These are phyloP conservation scores for Sicyos baderoa DNA, from an alignment of 306 rosid genomes.

Conservation along the genomic window DNA sequence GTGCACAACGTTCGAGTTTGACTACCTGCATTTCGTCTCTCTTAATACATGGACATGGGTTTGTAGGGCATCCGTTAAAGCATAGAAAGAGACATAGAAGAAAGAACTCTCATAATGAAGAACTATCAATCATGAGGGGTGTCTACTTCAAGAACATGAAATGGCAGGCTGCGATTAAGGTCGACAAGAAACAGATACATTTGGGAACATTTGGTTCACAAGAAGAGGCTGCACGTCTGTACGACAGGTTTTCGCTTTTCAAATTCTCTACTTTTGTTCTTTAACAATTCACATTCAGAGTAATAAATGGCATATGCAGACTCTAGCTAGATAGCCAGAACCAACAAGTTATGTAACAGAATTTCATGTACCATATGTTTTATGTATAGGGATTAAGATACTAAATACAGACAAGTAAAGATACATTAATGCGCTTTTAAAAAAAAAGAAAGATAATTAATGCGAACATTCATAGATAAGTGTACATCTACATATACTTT, in stretches of 20 bases:
- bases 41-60: constrained; percentile 6
- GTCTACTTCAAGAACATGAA: constrained; percentile 92
- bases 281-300: neutral
- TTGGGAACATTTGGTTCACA: constrained; percentile 88
- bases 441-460: neutral
- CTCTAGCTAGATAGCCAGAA: too few relatives aligned
- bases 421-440: neutral
- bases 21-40: neutral
- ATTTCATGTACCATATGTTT: neutral
- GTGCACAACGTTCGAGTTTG: neutral
- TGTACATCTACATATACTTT: too few relatives aligned
- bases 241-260: constrained; percentile 50
- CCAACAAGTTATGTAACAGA: neutral
- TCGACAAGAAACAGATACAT: constrained; percentile 95
- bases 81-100: constrained; percentile 84
- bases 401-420: neutral
- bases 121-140: constrained; percentile 73
- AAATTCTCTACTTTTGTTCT: neutral
- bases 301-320: neutral
- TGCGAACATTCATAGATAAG: neutral
- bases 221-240: constrained; percentile 87
- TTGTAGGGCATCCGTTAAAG: constrained; percentile 67
- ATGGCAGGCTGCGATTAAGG: constrained; percentile 98
- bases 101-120: constrained; percentile 67
- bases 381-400: neutral